phyloP scores from a whole-genome alignment of 1,284 basidiomycete species.

The Ustilago xerochloae region DNA sequence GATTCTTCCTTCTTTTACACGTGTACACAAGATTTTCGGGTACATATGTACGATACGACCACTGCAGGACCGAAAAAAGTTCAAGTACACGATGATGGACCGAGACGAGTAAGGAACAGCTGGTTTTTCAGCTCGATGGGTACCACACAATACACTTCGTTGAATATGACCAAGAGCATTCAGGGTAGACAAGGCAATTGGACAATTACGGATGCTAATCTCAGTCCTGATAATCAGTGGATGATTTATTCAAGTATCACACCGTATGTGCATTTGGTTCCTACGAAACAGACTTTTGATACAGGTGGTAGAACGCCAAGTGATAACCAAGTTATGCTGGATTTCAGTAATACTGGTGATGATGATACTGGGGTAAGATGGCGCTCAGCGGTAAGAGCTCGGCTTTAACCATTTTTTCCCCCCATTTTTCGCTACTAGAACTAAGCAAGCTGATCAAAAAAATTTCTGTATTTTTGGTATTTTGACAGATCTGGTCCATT shows the following conservation, averaged over 20 bases:
- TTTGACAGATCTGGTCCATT: conserved; percentile 84
- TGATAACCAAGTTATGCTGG: conserved; percentile 62
- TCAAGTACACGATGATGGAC: conserved; percentile 42
- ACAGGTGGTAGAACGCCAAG: conserved; percentile 34
- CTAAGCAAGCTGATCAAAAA: too few relatives aligned
- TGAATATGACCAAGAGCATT: conserved; percentile 64
- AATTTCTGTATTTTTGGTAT: not conserved
- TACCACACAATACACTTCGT: conserved; percentile 69
- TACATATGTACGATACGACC: conserved; percentile 69
- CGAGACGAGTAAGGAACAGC: conserved; percentile 27
- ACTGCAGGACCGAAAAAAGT: conserved; percentile 28
- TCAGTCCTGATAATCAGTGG: conserved; percentile 91
- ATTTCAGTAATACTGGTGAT: conserved; percentile 69
- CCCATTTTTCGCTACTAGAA: too few relatives aligned
- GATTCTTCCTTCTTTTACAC: conserved; percentile 70
- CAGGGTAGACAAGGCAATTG: conserved; percentile 59
- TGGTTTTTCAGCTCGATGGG: conserved; percentile 49
- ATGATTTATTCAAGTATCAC: conserved; percentile 79
- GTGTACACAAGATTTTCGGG: conserved; percentile 77
- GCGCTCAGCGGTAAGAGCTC: conserved; percentile 59
- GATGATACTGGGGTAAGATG: conserved; percentile 64
- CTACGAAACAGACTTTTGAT: conserved; percentile 72
- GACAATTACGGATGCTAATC: conserved; percentile 79
- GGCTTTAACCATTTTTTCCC: not conserved
- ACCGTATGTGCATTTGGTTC: conserved; percentile 84